A percentile compares a stretch with the other conserved stretches of the same genome.
Conservation (phyloP, 2,329 filamentous ascomycete species). For the Zalaria obscura region DNA sequence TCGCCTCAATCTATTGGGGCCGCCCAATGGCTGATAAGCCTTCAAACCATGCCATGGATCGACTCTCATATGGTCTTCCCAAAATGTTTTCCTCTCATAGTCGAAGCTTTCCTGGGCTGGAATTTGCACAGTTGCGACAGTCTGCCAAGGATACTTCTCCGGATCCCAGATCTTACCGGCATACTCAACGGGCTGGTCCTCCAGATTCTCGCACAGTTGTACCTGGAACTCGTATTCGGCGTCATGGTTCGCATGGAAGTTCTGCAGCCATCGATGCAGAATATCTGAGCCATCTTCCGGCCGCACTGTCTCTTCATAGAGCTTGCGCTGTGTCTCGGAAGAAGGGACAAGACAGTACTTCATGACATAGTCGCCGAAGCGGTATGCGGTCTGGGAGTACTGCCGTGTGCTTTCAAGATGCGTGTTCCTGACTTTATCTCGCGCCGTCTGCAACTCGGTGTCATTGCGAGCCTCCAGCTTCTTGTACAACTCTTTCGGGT, state of each 20-base stretch:
- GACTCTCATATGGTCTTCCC: slow-evolving; percentile 29
- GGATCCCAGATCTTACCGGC: slow-evolving; percentile 30
- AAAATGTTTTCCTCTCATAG: slow-evolving; percentile 25
- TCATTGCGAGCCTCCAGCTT: slow-evolving; percentile 24
- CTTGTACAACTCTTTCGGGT: slow-evolving; percentile 26
- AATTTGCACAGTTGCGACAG: slow-evolving; percentile 25
- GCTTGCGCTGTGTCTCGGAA: slow-evolving; percentile 24
- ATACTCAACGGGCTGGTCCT: slow-evolving; percentile 32
- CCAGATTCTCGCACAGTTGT: slow-evolving; percentile 31
- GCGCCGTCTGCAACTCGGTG: slow-evolving; percentile 24
- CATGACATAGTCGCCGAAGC: slow-evolving; percentile 32
- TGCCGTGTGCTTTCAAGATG: slow-evolving; percentile 23
- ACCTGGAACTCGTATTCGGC: slow-evolving; percentile 32
- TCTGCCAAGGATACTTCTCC: slow-evolving; percentile 33
- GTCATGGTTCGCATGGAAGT: slow-evolving; percentile 24
- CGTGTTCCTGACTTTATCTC: slow-evolving; percentile 25
- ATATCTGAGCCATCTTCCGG: slow-evolving; percentile 22
- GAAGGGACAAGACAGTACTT: slow-evolving; percentile 34
- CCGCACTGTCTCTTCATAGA: slow-evolving; percentile 24
- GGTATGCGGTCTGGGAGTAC: slow-evolving; percentile 35
- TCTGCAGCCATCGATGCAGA: slow-evolving; percentile 24
- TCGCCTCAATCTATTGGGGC: slow-evolving; percentile 24
- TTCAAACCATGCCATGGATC: slow-evolving; percentile 30
- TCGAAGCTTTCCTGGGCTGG: slow-evolving; percentile 29
- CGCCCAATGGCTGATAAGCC: slow-evolving; percentile 25